A percentile compares a stretch with the other conserved stretches of the same genome.
Conservation (phyloP, 129 eudicot species). For the Pittosporum tobira region DNA sequence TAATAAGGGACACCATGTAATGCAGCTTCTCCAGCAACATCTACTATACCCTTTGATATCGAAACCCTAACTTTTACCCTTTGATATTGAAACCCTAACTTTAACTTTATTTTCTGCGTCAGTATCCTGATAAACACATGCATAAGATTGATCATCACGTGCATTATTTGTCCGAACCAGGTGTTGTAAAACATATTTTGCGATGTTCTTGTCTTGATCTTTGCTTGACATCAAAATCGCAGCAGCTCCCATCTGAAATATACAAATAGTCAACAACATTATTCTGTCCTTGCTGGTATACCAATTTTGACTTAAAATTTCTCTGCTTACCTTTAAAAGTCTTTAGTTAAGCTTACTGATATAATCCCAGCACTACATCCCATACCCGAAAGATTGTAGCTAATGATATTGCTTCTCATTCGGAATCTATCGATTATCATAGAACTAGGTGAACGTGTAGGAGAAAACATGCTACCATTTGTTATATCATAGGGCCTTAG, state of each 20-base stretch:
- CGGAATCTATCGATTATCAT: constrained; percentile 13
- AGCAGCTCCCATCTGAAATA: constrained; percentile 15
- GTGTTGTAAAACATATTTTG: constrained; percentile 11
- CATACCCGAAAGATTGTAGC: constrained; percentile 12
- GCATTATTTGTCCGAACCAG: constrained; percentile 7
- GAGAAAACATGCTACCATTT: constrained; percentile 5
- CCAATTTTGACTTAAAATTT: constrained; percentile 5
- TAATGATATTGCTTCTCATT: constrained; percentile 14
- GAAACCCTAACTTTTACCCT: constrained; percentile 11
- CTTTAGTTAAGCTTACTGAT: constrained; percentile 3
- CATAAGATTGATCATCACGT: constrained; percentile 6
- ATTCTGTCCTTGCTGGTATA: constrained; percentile 10
- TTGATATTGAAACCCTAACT: constrained; percentile 12
- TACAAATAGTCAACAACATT: constrained; percentile 14
- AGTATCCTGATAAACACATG: not conserved
- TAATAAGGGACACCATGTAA: too few relatives aligned
- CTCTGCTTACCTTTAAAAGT: constrained; percentile 13
- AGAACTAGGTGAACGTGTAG: constrained; percentile 13
- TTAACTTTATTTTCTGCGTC: constrained; percentile 4
- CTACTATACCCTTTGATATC: constrained; percentile 10
- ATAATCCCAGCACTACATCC: constrained; percentile 17
- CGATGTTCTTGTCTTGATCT: constrained; percentile 6
- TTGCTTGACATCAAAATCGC: constrained; percentile 9
- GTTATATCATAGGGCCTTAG: constrained; percentile 9
- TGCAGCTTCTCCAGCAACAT: constrained; percentile 17